These are phyloP conservation scores for Vitis hybrid DNA, from an alignment of 177 flowering plant genomes.

Conservation along the genomic window DNA sequence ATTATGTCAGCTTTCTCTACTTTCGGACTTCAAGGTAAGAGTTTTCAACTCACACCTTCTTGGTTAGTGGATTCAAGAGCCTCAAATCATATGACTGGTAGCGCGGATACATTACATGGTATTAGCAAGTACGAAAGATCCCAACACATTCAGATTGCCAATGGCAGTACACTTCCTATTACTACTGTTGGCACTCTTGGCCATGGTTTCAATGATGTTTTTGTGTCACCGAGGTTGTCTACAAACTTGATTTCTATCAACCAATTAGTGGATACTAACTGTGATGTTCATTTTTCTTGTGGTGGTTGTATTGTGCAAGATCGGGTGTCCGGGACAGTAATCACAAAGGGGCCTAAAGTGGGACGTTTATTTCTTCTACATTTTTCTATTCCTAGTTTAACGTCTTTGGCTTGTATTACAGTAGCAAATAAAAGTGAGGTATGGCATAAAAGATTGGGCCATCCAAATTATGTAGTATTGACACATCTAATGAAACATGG, in stretches of 20 bases:
- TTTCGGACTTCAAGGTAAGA: slow-evolving; percentile 11
- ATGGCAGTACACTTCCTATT: not conserved
- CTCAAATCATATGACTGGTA: slow-evolving; percentile 8
- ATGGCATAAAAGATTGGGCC: slow-evolving; percentile 6
- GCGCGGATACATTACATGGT: too few species aligned
- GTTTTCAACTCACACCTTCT: not conserved
- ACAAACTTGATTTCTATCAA: not conserved
- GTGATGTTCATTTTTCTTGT: slow-evolving; percentile 20
- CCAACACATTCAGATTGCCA: not conserved
- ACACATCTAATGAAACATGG: slow-evolving; percentile 2
- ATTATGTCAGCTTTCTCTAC: slow-evolving; percentile 10
- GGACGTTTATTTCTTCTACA: slow-evolving; percentile 12
- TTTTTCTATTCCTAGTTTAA: not conserved
- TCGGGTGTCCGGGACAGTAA: slow-evolving; percentile 11
- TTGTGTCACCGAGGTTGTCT: slow-evolving; percentile 6
- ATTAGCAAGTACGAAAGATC: too few species aligned
- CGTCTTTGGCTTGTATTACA: slow-evolving; percentile 7
- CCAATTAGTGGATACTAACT: slow-evolving; percentile 9
- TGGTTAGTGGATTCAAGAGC: slow-evolving; percentile 6
- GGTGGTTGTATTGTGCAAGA: slow-evolving; percentile 20
- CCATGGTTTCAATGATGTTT: slow-evolving; percentile 1
- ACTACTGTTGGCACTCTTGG: not conserved
- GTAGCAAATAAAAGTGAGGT: not conserved
- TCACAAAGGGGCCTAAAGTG: slow-evolving; percentile 17
- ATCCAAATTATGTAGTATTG: not conserved